These are phyloP conservation scores for Podospora pseudopauciseta DNA, from an alignment of 495 filamentous ascomycete genomes.

Conservation along the genomic window DNA sequence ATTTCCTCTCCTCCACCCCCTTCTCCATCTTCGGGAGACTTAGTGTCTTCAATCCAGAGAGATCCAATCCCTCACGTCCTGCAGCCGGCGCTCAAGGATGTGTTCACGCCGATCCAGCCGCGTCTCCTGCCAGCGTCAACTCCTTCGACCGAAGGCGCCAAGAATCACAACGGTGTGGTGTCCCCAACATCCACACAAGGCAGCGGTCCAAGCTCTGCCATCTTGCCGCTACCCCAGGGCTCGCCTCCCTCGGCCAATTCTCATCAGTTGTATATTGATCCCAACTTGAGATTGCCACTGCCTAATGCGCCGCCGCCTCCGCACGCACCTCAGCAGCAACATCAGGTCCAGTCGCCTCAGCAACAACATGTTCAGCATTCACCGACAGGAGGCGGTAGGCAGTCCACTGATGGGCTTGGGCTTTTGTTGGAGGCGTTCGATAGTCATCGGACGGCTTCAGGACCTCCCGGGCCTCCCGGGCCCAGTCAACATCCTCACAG, in stretches of 20 bases:
- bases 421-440: slow-evolving; percentile 34
- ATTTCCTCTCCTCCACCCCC: background rate
- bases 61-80: slow-evolving; percentile 35
- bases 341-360: background rate
- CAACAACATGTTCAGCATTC: background rate
- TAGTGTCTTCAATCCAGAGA: slow-evolving; percentile 17
- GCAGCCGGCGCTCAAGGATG: slow-evolving; percentile 18
- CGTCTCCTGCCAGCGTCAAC: slow-evolving; percentile 12
- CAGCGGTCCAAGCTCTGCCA: background rate
- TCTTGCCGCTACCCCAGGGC: background rate
- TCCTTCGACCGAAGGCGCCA: slow-evolving; percentile 10
- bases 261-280: background rate
- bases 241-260: background rate
- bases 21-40: background rate
- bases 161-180: slow-evolving; percentile 11
- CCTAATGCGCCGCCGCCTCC: background rate
- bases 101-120: slow-evolving; percentile 19
- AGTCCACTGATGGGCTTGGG: slow-evolving; percentile 22
- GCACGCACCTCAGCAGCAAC: background rate
- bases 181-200: background rate
- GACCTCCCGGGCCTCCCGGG: background rate
- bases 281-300: background rate
- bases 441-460: slow-evolving; percentile 13
- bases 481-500: background rate
- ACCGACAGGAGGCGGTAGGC: background rate